Base-by-base conservation (phyloP, 2,329 filamentous ascomycete species). In the Fusarium anthophilum region DNA sequence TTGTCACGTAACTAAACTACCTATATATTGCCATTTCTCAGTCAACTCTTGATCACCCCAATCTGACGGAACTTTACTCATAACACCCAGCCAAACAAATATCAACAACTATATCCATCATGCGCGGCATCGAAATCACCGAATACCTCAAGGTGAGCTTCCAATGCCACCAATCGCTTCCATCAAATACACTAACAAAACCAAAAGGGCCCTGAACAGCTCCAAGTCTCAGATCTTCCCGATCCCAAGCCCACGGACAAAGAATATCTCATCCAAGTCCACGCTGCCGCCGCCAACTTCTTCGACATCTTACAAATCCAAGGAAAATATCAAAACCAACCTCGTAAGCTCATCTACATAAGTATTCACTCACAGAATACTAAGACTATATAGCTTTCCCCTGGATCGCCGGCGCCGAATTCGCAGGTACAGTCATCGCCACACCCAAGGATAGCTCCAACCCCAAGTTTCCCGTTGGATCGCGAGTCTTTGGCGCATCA, bases 261-360 rank as follows among this genome's bases (percentile, higher is more conserved):
- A 79, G 91, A 98, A 84, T 98, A 98, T 82, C 87, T 97, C 73
- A 93, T 98, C 81, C 89, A 91, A 79, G 93, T 98, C 78, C 93
- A 94, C 83, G 94, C 96, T 53, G 89, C 93, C 2, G 96, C 94
- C 26, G 94, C 94, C 79, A 98, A 98, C 85, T 98, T 98, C 89
- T 98, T 98, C 86, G 96, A 98, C 82, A 93, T 98, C 66, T 90
- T 98, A 62, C 96, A 98, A 81, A 94, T 98, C 80, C 92, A 94
- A 80, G 96, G 96, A 64, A 97, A 97, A 89, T 98, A 98, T 84
- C 96, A 98, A 81, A 89, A 94, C 81, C 95, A 98, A 79, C 95
- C 95, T 1, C 91, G 88, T 89, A 82, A 37, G 85, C 8, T 15
- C 17, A 9, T 9, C 13, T 1, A 1, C 17, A 35, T 22, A 26